Evolutionary conservation across 2,329 filamentous ascomycete species (phyloP).

Genomic region (Penicillium sumatraense): DNA sequence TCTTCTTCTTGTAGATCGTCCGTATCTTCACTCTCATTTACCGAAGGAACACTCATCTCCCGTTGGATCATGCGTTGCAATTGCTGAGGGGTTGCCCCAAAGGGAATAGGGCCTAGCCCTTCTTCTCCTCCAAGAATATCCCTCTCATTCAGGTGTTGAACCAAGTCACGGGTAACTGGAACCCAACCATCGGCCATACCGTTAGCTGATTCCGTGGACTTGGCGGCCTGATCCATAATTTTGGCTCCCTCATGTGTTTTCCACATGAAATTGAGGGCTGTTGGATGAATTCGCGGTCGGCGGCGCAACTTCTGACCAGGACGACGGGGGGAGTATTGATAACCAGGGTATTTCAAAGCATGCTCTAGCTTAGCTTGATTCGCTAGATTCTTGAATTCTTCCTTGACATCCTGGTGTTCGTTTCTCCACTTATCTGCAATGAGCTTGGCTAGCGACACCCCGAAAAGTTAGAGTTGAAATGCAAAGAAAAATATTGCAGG

Average conservation of each 20-base stretch:
- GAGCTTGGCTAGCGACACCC: constrained; percentile 40
- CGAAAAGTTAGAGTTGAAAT: not conserved
- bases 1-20: not conserved
- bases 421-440: constrained; percentile 49
- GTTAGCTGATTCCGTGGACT: too few species aligned
- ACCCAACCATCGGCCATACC: not conserved
- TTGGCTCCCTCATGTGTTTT: not conserved
- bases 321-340: constrained; percentile 51
- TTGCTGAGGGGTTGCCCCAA: not conserved
- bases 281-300: not conserved
- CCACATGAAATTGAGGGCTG: not conserved
- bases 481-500: not conserved
- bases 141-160: not conserved
- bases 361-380: constrained; percentile 47
- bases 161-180: not conserved
- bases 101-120: not conserved
- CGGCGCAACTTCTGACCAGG: constrained; percentile 7
- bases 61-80: too few species aligned
- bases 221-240: not conserved
- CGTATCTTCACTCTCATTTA: not conserved
- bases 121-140: not conserved
- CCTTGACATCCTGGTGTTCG: constrained; percentile 41
- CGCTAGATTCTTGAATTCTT: constrained; percentile 44
- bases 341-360: constrained; percentile 45
- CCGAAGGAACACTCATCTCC: too few species aligned